A percentile compares a stretch with the other conserved stretches of the same genome.
Evolutionary conservation across 768 basidiomycete species (phyloP).

Genomic region (Pholiota microspora): DNA sequence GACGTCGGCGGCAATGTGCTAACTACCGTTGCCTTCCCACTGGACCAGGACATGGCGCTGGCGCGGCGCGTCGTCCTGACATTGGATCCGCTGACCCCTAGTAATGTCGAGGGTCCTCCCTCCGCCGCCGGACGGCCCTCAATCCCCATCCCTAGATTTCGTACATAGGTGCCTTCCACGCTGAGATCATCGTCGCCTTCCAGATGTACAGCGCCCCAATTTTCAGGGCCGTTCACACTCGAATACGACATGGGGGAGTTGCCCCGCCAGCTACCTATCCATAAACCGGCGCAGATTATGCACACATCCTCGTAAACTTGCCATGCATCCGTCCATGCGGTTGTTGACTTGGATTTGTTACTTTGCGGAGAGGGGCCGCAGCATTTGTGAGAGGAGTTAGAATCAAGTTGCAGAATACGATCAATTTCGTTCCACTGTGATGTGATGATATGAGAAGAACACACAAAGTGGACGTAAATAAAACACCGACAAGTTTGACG

Average conservation of each 20-base stretch:
- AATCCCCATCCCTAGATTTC: conserved; percentile 68
- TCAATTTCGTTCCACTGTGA: conserved; percentile 77
- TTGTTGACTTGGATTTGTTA: conserved; percentile 36
- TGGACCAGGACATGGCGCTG: conserved; percentile 52
- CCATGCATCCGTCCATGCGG: conserved; percentile 74
- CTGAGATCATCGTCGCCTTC: conserved; percentile 68
- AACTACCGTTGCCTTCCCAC: conserved; percentile 33
- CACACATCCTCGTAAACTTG: conserved; percentile 85
- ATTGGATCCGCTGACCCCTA: conserved; percentile 19
- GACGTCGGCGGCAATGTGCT: conserved; percentile 9
- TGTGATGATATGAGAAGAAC: not conserved
- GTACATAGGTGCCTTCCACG: conserved; percentile 37
- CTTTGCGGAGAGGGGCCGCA: conserved; percentile 34
- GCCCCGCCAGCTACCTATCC: conserved; percentile 68
- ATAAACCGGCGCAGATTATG: conserved; percentile 77
- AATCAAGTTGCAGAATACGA: conserved; percentile 59
- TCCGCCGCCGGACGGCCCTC: conserved; percentile 56
- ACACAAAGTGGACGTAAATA: not conserved
- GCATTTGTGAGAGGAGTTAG: conserved; percentile 27
- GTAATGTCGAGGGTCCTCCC: conserved; percentile 8
- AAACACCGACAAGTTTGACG: conserved; percentile 57
- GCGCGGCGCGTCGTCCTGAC: conserved; percentile 40
- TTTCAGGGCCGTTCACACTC: conserved; percentile 42
- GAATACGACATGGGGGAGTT: conserved; percentile 49
- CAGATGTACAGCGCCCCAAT: conserved; percentile 57